Evolutionary conservation across 1,284 basidiomycete genomes (phyloP).

Genomic region (Leccinum angustisporum): DNA sequence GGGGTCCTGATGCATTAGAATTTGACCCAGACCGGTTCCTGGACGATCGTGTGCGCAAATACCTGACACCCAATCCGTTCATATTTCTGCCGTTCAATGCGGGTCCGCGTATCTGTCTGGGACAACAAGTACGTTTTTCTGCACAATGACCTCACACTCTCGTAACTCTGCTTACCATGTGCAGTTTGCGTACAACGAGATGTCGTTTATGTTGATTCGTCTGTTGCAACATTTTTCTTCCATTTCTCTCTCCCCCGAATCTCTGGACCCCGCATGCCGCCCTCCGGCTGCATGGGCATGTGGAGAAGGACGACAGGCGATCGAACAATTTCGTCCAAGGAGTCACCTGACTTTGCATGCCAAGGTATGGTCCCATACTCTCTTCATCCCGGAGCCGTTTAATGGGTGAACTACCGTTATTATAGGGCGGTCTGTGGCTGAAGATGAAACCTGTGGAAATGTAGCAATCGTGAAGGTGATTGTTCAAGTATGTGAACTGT

Average conservation of each 20-base stretch:
- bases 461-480: background rate
- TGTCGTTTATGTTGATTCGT: conserved; percentile 64
- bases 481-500: background rate
- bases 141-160: background rate
- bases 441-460: conserved; percentile 27
- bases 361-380: conserved; percentile 22
- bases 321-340: conserved; percentile 52
- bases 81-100: conserved; percentile 53
- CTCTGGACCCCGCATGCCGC: conserved; percentile 42
- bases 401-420: background rate
- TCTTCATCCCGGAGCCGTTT: background rate
- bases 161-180: background rate
- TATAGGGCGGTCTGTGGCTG: conserved; percentile 33
- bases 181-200: conserved; percentile 69
- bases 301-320: conserved; percentile 41
- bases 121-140: conserved; percentile 30
- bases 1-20: conserved; percentile 56
- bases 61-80: conserved; percentile 38
- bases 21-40: conserved; percentile 55
- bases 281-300: conserved; percentile 48
- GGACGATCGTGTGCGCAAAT: conserved; percentile 36
- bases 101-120: conserved; percentile 50
- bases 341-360: conserved; percentile 56
- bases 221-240: conserved; percentile 59
- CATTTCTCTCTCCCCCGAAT: conserved; percentile 46